Percentiles rank a stretch among this genome's conserved stretches.
These are phyloP conservation scores for Lipomyces starkeyi DNA, from an alignment of 805 yeast species.

Conservation along the genomic window DNA sequence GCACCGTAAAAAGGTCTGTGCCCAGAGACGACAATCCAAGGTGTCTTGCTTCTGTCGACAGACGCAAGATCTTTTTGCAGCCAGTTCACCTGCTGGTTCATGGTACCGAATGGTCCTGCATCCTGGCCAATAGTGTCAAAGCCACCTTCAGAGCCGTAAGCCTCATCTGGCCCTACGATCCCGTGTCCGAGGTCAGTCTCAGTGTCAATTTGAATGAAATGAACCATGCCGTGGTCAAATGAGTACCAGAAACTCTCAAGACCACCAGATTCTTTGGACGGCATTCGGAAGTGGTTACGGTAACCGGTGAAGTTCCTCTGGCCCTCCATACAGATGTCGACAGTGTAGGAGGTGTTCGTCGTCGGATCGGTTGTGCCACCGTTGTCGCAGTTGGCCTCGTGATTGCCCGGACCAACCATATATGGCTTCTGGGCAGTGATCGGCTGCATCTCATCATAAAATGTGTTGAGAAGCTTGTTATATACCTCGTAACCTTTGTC, in stretches of 20 bases:
- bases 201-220: conserved; percentile 41
- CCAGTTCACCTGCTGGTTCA: no score
- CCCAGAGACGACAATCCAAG: no score
- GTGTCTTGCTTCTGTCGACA: no score
- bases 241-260: conserved; percentile 43
- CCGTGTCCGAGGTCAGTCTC: conserved; percentile 43
- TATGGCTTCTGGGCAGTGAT: conserved; percentile 20
- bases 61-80: no score
- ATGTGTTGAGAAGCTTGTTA: conserved; percentile 18
- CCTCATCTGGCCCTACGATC: no score
- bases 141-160: no score
- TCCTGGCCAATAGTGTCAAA: no score
- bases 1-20: no score
- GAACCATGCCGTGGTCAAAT: conserved; percentile 43
- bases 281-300: conserved; percentile 42
- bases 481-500: conserved; percentile 14
- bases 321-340: conserved; percentile 16
- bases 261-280: conserved; percentile 38
- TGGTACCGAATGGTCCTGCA: no score
- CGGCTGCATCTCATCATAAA: conserved; percentile 25
- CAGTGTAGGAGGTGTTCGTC: conserved; percentile 8
- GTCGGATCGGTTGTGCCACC: conserved; percentile 18
- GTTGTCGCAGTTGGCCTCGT: conserved; percentile 25
- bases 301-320: conserved; percentile 44
- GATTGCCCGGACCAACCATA: conserved; percentile 32